Base-by-base conservation (phyloP, 2,329 filamentous ascomycete species). In the Beauveria pseudobassiana region DNA sequence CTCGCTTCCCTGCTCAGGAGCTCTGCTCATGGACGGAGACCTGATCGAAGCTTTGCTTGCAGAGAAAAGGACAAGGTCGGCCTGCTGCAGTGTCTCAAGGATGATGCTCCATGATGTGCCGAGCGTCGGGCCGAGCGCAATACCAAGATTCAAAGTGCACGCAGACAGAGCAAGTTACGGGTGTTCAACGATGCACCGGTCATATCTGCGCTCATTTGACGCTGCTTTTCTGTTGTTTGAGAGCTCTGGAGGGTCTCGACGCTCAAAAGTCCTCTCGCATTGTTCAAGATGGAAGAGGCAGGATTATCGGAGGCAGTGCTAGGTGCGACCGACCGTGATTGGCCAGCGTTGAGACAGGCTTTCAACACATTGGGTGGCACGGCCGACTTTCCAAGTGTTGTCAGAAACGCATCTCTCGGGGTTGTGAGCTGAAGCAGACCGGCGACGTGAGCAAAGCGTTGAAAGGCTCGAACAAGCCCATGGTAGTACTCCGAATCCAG, bases 401-500 rank as follows among this genome's bases (percentile, higher is more conserved):
- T 98, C 40, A 99, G 79, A 69, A 99, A 96, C 0, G 95, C 95
- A 78, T 99, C 95, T 65, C 95, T 83, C 0, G 95, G 93, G 0
- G 93, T 97, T 14, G 83, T 79, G 10, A 98, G 82, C 64, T 93
- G 87, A 9, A 99, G 76, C 52, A 99, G 79, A 5, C 95, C 96
- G 45, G 95, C 91, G 3, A 98, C 93, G 71, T 99, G 96, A 1
- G 95, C 90, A 69, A 99, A 90, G 66, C 96, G 92, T 69, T 99
- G 95, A 67, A 98, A 96, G 0, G 93, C 90, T 66, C 95, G 85
- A 26, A 99, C 93, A 1, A 99, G 79, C 10, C 88, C 86, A 67
- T 97, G 93, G 69, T 98, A 99, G 68, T 95, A 97, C 59, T 97
- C 92, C 1, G 91, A 89, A 71, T 99, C 95, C 4, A 99, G 78